Base-by-base conservation (phyloP, 495 filamentous ascomycete genomes). In the Immersiella caudata region DNA sequence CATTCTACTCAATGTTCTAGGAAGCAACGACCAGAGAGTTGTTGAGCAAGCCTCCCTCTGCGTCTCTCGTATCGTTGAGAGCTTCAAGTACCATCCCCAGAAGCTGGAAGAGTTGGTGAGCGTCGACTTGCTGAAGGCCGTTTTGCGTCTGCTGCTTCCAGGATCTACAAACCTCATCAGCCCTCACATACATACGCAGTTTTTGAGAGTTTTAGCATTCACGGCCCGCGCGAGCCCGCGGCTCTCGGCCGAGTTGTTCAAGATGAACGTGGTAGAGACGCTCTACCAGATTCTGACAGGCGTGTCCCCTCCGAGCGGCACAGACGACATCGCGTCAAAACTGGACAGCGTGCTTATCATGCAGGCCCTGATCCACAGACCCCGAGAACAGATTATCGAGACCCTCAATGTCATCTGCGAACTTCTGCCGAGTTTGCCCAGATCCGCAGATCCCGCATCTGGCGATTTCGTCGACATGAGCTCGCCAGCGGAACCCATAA, bases 381-480 rank as follows among this genome's bases (percentile, higher is more conserved):
- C 95, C n/a, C 88, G 93, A 54, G 95, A 99, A 73, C 96, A 98
- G 76, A 90, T 99, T 26, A 93, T 92, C 72, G 96, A 99, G 81
- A 97, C 96, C 5, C 86, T 99, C 64, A 97, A 97, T 76, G 94
- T 99, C 65, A 93, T 98, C 68, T 98, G 96, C 80, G 96, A 98
- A 81, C 84, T 99, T 18, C 84, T 99, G 26, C 96, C 96, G 2
- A 85, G 81, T 16, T 80, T 92, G 33, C 83, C 85, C 0, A 78
- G 72, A 57, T 80, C 84, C 8, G 75, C 75, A 26, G 78, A 88
- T 27, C 82, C 82, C 0, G 81, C 81, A 50, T 66, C 85, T 12
- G 86, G 87, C 60, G 86, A 85, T 49, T 71, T 86, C 5, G 77
- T 83, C 22, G 84, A 86, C 58, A 80, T 82, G 21, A 67, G 68